These are phyloP conservation scores for Arabidopsis arenosa DNA, from an alignment of 345 rosid species.

Conservation along the genomic window DNA sequence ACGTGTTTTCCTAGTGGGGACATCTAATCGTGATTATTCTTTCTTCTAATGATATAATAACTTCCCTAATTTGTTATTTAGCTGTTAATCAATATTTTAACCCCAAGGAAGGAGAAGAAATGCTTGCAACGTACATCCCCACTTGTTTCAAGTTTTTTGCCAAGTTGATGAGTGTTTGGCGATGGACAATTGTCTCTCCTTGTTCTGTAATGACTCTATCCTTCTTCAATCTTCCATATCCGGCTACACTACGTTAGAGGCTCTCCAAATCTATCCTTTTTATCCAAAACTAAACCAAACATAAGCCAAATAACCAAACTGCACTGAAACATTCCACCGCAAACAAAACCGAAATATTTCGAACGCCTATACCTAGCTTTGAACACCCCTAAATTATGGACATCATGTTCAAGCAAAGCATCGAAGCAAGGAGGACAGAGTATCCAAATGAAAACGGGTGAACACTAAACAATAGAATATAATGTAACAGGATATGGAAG, in stretches of 20 bases:
- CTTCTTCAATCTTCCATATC: background rate
- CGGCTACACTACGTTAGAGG: background rate
- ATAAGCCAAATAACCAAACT: background rate
- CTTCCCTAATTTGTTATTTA: background rate
- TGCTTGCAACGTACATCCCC: constrained; percentile 39
- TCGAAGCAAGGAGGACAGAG: background rate
- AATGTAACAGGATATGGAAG: background rate
- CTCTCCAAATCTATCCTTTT: background rate
- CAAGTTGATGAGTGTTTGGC: constrained; percentile 24
- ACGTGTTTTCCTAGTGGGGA: constrained; percentile 30
- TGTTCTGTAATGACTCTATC: background rate
- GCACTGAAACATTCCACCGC: background rate
- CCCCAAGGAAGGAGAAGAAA: constrained; percentile 26
- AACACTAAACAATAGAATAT: background rate
- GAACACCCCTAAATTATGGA: background rate
- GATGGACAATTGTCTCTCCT: background rate
- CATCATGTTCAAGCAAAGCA: background rate
- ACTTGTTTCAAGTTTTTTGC: constrained; percentile 28
- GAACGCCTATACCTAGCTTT: constrained; percentile 1
- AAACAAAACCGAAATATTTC: background rate
- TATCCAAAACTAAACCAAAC: constrained; percentile 7
- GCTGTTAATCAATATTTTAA: constrained; percentile 16
- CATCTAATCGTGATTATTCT: constrained; percentile 16
- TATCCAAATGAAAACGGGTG: background rate
- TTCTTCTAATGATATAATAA: constrained; percentile 26